Evolutionary conservation across 345 rosid species (phyloP).

Genomic region (Eucalyptus polybractea): DNA sequence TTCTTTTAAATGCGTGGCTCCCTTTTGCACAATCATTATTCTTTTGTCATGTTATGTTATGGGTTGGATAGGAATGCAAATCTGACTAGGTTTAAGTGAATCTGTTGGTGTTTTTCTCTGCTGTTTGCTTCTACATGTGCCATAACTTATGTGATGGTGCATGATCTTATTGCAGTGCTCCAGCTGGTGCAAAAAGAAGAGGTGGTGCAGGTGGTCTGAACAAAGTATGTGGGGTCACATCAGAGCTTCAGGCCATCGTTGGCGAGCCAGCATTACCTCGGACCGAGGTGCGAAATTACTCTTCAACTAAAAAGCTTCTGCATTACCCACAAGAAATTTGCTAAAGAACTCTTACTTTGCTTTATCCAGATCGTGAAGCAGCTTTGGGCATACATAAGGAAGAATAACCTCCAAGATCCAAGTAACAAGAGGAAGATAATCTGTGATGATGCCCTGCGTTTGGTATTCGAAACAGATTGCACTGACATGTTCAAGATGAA

Average conservation of each 20-base stretch:
- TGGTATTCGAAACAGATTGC: slow-evolving; percentile 92
- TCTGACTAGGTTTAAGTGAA: not conserved
- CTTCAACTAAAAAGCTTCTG: not conserved
- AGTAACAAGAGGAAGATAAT: slow-evolving; percentile 97
- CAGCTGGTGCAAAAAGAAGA: slow-evolving; percentile 69
- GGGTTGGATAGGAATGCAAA: not conserved
- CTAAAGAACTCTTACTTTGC: not conserved
- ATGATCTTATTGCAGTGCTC: slow-evolving; percentile 36
- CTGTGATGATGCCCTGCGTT: slow-evolving; percentile 82
- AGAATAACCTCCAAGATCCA: slow-evolving; percentile 95
- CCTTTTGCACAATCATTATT: not conserved
- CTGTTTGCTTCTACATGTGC: not conserved
- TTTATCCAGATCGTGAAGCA: slow-evolving; percentile 79
- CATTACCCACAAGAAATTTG: not conserved
- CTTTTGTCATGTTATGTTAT: not conserved
- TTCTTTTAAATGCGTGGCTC: not conserved
- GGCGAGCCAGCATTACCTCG: slow-evolving; percentile 96
- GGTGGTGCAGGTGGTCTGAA: slow-evolving; percentile 95
- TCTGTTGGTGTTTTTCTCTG: not conserved
- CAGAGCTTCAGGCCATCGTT: slow-evolving; percentile 80
- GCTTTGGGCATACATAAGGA: slow-evolving; percentile 94
- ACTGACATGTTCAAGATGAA: slow-evolving; percentile 99
- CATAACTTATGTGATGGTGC: not conserved
- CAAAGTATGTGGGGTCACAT: slow-evolving; percentile 93
- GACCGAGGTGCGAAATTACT: slow-evolving; percentile 50